Base-by-base conservation (phyloP, 139 green algal genomes). In the Picochlorum sp. region DNA sequence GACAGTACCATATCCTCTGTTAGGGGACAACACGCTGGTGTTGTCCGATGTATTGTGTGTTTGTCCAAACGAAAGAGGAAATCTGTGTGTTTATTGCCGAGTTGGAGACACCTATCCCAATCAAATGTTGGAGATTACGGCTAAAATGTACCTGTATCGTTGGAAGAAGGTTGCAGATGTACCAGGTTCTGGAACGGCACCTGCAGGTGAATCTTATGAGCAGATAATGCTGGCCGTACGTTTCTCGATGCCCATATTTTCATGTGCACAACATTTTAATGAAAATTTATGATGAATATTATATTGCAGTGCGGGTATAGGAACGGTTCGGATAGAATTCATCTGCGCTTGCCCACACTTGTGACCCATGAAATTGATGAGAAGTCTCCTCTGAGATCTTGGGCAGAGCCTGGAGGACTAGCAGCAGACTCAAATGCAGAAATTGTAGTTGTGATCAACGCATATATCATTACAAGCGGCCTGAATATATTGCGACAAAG, bases 1-100 rank as follows among this genome's bases (percentile, higher is more conserved):
- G 45, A 71, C 73, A 4, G 69, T 88, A 14, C 86, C 87, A 15
- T 77, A 79, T 23, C 75, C 83, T 1, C 56, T 82, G 23, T 71
- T 89, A 58, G 63, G 68, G 2, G 81, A 90, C n/a, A 93, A 93
- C 80, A 93, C 86, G 3, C 72, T 95, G 50, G 76, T 82, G 44
- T 66, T 95, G 45, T 77, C 63, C 7, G 80, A 88, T 49, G 62
- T 77, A 26, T 28, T 75, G 47, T 65, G 49, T 51, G 15, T 79
- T 21, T 18, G 13, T 3, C 67, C 51, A 45, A 63, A 68, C 20
- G 31, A 57, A 50, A 15, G 55, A 6, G 72, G 72, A 28, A 6
- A 15, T 44, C 37, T 69, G 14, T 47, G 30, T 57, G 66, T 79
- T 28, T 62, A 49, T 20, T 69, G 63, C 47, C 76, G 83, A 59